Evolutionary conservation across 2,329 filamentous ascomycete species (phyloP).

Genomic region (Cladosporium cucumerinum): DNA sequence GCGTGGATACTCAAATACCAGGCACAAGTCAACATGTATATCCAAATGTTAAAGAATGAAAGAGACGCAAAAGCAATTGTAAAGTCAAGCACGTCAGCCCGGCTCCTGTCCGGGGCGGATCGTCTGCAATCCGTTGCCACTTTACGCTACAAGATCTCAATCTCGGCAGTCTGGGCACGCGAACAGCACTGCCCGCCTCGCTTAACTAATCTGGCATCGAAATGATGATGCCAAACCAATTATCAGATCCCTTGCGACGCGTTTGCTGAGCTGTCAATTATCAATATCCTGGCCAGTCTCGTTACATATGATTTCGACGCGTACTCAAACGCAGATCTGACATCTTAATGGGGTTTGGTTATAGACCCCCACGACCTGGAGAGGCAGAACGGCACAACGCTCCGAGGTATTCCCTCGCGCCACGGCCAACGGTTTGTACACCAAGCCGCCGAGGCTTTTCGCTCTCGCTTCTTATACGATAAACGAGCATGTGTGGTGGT

Average conservation of each 20-base stretch:
- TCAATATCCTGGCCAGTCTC: neutral
- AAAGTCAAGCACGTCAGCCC: constrained; percentile 10
- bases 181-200: neutral
- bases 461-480: constrained; percentile 53
- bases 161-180: constrained; percentile 7
- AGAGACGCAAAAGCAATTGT: neutral
- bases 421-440: neutral
- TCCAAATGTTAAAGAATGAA: neutral
- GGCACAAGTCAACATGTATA: neutral
- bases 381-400: neutral
- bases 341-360: neutral
- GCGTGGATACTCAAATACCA: neutral
- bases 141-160: constrained; percentile 3
- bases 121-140: constrained; percentile 1
- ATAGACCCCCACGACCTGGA: neutral
- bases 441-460: constrained; percentile 4
- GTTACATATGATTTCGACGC: no score
- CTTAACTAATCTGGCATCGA: neutral
- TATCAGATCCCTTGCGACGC: neutral
- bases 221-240: neutral
- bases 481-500: constrained; percentile 47
- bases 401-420: neutral
- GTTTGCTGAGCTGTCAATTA: neutral
- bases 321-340: neutral
- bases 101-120: neutral